A percentile compares a stretch with the other conserved stretches of the same genome.
phyloP scores from a whole-genome alignment of 352 stramenopile species.

The Pythium coloratum region DNA sequence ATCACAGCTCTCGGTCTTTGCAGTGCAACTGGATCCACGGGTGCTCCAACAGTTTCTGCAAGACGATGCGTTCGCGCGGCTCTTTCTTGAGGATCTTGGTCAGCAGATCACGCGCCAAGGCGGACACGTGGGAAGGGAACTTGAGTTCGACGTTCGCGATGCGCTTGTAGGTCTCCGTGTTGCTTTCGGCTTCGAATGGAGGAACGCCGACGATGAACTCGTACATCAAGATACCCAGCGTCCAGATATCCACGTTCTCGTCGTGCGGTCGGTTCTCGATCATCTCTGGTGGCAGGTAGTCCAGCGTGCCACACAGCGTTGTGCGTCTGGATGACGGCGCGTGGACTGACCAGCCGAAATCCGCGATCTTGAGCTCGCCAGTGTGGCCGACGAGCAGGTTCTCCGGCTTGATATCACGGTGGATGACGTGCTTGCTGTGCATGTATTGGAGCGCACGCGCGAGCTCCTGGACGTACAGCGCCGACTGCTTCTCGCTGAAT shows the following conservation, averaged over 20 bases:
- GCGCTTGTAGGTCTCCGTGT: slow-evolving; percentile 96
- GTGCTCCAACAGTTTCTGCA: slow-evolving; percentile 93
- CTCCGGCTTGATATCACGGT: slow-evolving; percentile 99
- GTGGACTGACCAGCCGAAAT: slow-evolving; percentile 99
- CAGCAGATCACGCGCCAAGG: slow-evolving; percentile 92
- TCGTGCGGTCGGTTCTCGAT: slow-evolving; percentile 98
- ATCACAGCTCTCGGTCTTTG: slow-evolving; percentile 25
- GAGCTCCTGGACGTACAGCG: slow-evolving; percentile 95
- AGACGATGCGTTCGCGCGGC: slow-evolving; percentile 90
- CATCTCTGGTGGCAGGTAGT: slow-evolving; percentile 99
- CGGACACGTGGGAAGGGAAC: slow-evolving; percentile 92
- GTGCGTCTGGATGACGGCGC: slow-evolving; percentile 95
- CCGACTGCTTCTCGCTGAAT: slow-evolving; percentile 93
- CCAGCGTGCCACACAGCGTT: slow-evolving; percentile 98
- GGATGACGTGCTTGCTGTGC: slow-evolving; percentile 99
- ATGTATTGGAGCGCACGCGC: slow-evolving; percentile 95
- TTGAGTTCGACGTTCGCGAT: slow-evolving; percentile 96
- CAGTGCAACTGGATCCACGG: slow-evolving; percentile 93
- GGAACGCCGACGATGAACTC: slow-evolving; percentile 97
- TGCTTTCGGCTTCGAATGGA: slow-evolving; percentile 97
- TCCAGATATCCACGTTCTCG: slow-evolving; percentile 97
- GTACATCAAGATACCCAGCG: slow-evolving; percentile 98
- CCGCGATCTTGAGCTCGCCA: slow-evolving; percentile 98
- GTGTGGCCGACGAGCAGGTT: slow-evolving; percentile 96
- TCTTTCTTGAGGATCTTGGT: slow-evolving; percentile 96